Percentiles rank a stretch among this genome's conserved stretches.
Conservation (phyloP, 768 basidiomycete species). For the Kwoniella shandongensis region DNA sequence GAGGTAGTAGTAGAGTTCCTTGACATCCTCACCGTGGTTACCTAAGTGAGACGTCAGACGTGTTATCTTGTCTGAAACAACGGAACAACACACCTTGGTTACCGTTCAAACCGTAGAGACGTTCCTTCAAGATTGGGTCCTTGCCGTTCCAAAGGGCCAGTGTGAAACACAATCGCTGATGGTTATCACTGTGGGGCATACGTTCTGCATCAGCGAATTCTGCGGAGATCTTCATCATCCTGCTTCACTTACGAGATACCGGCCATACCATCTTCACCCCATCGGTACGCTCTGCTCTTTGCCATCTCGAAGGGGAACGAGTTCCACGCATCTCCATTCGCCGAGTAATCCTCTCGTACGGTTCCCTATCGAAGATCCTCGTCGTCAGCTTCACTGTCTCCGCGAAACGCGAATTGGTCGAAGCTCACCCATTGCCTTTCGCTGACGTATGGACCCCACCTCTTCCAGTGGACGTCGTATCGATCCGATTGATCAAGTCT, state of each 20-base stretch:
- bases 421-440: constrained; percentile 91
- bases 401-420: background rate
- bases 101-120: constrained; percentile 92
- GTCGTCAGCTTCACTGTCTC: constrained; percentile 8
- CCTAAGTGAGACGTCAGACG: constrained; percentile 56
- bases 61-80: constrained; percentile 4
- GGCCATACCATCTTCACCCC: constrained; percentile 98
- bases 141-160: constrained; percentile 92
- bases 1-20: constrained; percentile 97
- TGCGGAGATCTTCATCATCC: background rate
- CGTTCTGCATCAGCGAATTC: background rate
- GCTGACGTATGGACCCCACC: constrained; percentile 96
- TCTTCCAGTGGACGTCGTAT: constrained; percentile 89
- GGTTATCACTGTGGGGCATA: constrained; percentile 66
- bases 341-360: constrained; percentile 97
- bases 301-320: constrained; percentile 52
- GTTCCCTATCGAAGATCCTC: constrained; percentile 66
- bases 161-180: constrained; percentile 86
- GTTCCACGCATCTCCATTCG: constrained; percentile 76
- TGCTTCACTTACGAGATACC: constrained; percentile 78
- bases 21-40: constrained; percentile 99
- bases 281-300: constrained; percentile 77
- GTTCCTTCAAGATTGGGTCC: constrained; percentile 94
- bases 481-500: constrained; percentile 73
- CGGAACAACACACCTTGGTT: constrained; percentile 62